Evolutionary conservation across 305 asterid species (phyloP).

Genomic region (Fraxinus dipetala): DNA sequence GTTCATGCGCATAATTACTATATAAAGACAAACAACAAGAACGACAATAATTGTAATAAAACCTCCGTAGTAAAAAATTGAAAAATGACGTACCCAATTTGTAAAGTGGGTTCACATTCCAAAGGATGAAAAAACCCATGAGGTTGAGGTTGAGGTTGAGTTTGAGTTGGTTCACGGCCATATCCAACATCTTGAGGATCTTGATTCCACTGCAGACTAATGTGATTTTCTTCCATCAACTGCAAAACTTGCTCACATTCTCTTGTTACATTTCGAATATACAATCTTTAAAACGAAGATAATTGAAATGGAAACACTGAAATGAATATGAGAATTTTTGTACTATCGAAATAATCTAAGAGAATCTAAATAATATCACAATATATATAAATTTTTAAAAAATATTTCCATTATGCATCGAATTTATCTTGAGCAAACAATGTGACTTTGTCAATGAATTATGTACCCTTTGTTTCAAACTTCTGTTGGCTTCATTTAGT

Average conservation of each 20-base stretch:
- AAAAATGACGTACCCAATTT: constrained; percentile 57
- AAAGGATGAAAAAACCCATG: constrained; percentile 77
- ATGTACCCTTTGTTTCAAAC: constrained; percentile 77
- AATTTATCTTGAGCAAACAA: not conserved
- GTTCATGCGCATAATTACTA: not conserved
- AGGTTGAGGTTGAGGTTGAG: constrained; percentile 42
- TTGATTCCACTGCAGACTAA: constrained; percentile 81
- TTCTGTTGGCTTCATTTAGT: constrained; percentile 85
- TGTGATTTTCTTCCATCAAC: constrained; percentile 76
- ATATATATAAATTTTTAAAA: too few relatives aligned
- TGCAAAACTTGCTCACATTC: constrained; percentile 21
- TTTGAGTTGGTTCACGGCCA: constrained; percentile 45
- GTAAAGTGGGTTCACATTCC: constrained; percentile 89
- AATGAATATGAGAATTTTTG: not conserved
- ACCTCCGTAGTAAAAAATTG: not conserved
- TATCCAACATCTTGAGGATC: constrained; percentile 66
- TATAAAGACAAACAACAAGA: not conserved
- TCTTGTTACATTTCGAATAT: not conserved
- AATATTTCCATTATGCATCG: not conserved
- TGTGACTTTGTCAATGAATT: not conserved
- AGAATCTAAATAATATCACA: not conserved
- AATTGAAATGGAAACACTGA: not conserved
- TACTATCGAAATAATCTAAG: not conserved
- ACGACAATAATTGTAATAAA: not conserved
- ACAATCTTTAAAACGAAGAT: not conserved